phyloP scores from a whole-genome alignment of 2,329 filamentous ascomycete genomes.

The Daldinia eschscholtzii region DNA sequence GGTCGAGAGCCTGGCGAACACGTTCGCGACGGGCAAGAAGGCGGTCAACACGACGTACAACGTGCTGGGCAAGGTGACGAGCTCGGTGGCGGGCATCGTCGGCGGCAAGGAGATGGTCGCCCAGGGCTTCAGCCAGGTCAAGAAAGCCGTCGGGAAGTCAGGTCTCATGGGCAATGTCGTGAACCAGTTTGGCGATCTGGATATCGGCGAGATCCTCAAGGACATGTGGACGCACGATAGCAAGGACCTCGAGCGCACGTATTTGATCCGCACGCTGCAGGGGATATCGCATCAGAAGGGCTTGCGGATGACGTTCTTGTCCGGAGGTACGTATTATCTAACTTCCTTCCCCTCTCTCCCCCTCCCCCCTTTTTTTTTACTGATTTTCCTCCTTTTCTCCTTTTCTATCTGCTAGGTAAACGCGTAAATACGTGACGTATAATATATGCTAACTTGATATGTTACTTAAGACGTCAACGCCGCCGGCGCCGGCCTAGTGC shows the following conservation, averaged over 20 bases:
- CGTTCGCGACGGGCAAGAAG: constrained; percentile 94
- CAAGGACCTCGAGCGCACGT: constrained; percentile 96
- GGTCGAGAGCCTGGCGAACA: constrained; percentile 90
- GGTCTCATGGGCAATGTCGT: constrained; percentile 96
- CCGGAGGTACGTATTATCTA: constrained; percentile 71
- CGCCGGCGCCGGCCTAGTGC: constrained; percentile 91
- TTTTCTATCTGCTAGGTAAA: neutral
- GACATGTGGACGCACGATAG: constrained; percentile 99
- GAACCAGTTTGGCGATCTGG: constrained; percentile 96
- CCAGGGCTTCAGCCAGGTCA: constrained; percentile 92
- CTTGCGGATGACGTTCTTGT: constrained; percentile 96
- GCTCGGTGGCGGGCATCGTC: constrained; percentile 93
- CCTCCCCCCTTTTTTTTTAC: no score
- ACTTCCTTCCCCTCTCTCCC: neutral
- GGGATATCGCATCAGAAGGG: constrained; percentile 96
- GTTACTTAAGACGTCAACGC: constrained; percentile 92
- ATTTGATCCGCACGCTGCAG: constrained; percentile 94
- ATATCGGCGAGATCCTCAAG: constrained; percentile 91
- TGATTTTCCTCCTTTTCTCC: neutral
- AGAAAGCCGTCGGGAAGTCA: constrained; percentile 95
- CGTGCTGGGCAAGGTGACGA: constrained; percentile 92
- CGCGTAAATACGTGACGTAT: no score
- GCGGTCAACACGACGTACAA: constrained; percentile 97
- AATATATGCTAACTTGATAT: constrained; percentile 20
- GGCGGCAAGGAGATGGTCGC: constrained; percentile 94